Percentiles rank a stretch among this genome's conserved stretches.
These are phyloP conservation scores for Lathyrus aphaca DNA, from an alignment of 306 rosid genomes.

Conservation along the genomic window DNA sequence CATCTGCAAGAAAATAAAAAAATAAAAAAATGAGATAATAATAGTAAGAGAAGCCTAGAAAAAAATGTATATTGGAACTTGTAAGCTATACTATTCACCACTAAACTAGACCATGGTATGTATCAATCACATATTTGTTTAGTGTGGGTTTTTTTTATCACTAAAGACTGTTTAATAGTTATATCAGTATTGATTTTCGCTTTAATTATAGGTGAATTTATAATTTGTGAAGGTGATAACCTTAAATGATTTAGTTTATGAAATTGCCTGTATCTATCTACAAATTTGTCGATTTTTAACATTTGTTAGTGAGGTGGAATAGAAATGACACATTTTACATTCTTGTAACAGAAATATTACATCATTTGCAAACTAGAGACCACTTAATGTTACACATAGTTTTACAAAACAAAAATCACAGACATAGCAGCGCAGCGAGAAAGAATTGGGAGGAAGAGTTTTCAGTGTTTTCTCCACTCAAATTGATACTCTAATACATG, in stretches of 20 bases:
- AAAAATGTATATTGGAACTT: not conserved
- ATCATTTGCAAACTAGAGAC: no score
- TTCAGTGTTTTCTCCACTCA: no score
- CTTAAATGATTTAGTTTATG: not conserved
- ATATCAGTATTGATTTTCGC: not conserved
- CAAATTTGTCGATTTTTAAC: no score
- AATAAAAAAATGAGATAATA: no score
- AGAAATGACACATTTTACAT: no score
- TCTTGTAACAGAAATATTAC: no score
- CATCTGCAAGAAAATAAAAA: conserved; percentile 3
- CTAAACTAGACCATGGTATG: not conserved
- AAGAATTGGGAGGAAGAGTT: no score
- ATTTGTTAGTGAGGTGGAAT: no score
- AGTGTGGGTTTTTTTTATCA: not conserved
- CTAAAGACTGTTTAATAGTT: not conserved
- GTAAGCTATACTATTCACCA: not conserved
- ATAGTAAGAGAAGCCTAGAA: not conserved
- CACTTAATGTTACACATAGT: no score
- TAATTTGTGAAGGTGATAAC: not conserved
- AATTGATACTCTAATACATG: no score
- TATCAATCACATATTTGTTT: not conserved
- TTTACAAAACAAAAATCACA: no score
- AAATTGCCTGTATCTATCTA: not conserved
- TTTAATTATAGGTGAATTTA: not conserved
- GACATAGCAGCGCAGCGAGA: no score